Percentiles rank a stretch among this genome's conserved stretches.
Evolutionary conservation across 306 rosid species (phyloP).

Genomic region (Delonix regia): DNA sequence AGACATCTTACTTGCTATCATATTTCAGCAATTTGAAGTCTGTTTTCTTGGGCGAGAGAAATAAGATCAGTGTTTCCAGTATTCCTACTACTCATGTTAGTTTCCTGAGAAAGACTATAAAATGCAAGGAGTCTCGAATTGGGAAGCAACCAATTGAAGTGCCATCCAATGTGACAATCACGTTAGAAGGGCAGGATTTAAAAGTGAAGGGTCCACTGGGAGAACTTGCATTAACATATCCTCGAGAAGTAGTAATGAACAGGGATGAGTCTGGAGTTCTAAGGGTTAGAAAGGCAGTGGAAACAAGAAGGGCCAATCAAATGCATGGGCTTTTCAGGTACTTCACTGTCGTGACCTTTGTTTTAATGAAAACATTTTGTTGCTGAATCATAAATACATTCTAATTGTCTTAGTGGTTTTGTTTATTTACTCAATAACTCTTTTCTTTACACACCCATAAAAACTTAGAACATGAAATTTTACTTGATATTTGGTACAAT

Average conservation of each 20-base stretch:
- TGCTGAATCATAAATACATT: not conserved
- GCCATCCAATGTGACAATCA: conserved; percentile 76
- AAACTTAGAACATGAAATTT: not conserved
- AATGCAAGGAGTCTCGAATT: conserved; percentile 91
- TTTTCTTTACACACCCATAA: not conserved
- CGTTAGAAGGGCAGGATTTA: conserved; percentile 73
- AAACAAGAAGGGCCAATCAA: conserved; percentile 88
- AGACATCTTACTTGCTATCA: conserved; percentile 29
- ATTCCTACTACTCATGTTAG: conserved; percentile 50
- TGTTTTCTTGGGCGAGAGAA: conserved; percentile 68
- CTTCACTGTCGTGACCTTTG: conserved; percentile 33
- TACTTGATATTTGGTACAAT: not conserved
- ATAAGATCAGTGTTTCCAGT: conserved; percentile 43
- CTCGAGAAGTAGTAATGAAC: conserved; percentile 77
- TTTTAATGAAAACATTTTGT: not conserved
- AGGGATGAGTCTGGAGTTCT: conserved; percentile 65
- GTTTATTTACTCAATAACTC: not conserved
- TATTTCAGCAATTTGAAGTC: conserved; percentile 81
- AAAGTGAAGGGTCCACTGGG: conserved; percentile 92
- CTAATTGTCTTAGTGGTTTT: not conserved
- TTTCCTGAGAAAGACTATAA: conserved; percentile 55
- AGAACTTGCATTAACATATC: conserved; percentile 75
- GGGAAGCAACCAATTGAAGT: conserved; percentile 86
- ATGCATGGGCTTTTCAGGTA: conserved; percentile 98
- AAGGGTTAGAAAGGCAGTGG: conserved; percentile 68